Evolutionary conservation across 176 grass and related monocot genomes (phyloP).

Genomic region (Phragmites australis): DNA sequence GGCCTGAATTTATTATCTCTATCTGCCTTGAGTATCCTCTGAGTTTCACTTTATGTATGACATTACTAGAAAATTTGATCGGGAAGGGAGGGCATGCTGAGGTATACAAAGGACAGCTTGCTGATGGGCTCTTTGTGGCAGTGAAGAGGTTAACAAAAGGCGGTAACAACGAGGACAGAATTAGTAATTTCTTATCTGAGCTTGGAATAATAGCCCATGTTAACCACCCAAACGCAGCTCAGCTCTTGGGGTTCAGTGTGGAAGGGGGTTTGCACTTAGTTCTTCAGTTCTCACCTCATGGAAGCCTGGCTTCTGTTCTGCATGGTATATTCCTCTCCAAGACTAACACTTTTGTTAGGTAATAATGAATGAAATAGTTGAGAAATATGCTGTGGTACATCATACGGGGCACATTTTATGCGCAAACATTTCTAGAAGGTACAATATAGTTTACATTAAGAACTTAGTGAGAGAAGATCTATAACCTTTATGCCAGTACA

Average conservation of each 20-base stretch:
- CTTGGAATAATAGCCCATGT: constrained; percentile 99
- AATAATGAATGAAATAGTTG: constrained; percentile 23
- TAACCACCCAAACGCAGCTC: constrained; percentile 92
- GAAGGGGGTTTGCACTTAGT: constrained; percentile 87
- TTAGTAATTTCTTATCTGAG: constrained; percentile 89
- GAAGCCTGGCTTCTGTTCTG: constrained; percentile 90
- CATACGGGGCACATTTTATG: not conserved
- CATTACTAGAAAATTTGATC: constrained; percentile 72
- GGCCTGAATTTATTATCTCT: not conserved
- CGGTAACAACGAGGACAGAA: constrained; percentile 75
- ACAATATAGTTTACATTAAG: not conserved
- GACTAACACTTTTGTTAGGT: constrained; percentile 13
- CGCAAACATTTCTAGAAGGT: constrained; percentile 1
- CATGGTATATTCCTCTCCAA: constrained; percentile 66
- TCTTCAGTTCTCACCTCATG: constrained; percentile 89
- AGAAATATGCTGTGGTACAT: not conserved
- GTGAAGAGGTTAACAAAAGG: constrained; percentile 93
- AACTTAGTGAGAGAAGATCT: constrained; percentile 7
- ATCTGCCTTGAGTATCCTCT: constrained; percentile 16
- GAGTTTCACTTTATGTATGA: constrained; percentile 35
- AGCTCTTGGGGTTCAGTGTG: constrained; percentile 91
- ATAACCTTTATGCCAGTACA: constrained; percentile 2
- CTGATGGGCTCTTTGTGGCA: constrained; percentile 77
- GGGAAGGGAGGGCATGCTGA: constrained; percentile 96
- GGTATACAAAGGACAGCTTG: constrained; percentile 81